phyloP scores from a whole-genome alignment of 2,329 filamentous ascomycete species.

The Graphilbum sp. region DNA sequence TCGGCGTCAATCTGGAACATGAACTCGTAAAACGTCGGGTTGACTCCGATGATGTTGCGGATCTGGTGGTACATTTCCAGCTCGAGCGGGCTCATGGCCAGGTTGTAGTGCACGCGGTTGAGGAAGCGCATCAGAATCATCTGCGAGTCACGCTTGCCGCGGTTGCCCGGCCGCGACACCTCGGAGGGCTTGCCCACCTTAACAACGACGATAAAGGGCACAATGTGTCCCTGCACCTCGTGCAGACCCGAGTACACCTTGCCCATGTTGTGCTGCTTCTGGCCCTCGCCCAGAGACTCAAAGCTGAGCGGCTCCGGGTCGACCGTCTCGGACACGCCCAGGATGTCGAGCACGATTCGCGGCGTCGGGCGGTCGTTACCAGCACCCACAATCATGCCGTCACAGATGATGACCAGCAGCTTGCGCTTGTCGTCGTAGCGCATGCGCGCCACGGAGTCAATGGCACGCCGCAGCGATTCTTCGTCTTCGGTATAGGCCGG shows the following conservation, averaged over 20 bases:
- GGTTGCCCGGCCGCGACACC: conserved; percentile 85
- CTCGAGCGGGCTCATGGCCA: conserved; percentile 89
- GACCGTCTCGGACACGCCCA: conserved; percentile 83
- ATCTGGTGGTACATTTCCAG: conserved; percentile 98
- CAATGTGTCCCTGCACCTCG: conserved; percentile 94
- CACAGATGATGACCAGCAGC: conserved; percentile 78
- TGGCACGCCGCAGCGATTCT: conserved; percentile 88
- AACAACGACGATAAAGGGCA: conserved; percentile 90
- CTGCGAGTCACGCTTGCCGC: conserved; percentile 98
- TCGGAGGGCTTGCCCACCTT: conserved; percentile 98
- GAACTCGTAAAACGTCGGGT: conserved; percentile 96
- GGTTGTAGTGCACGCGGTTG: conserved; percentile 95
- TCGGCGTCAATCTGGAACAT: conserved; percentile 94
- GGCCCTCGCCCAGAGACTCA: conserved; percentile 85
- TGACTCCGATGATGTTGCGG: conserved; percentile 95
- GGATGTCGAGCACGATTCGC: conserved; percentile 88
- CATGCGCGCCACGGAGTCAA: conserved; percentile 91
- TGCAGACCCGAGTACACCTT: conserved; percentile 97
- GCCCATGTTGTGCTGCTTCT: conserved; percentile 98
- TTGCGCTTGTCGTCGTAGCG: conserved; percentile 97
- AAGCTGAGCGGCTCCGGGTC: conserved; percentile 95
- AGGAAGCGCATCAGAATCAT: conserved; percentile 98
- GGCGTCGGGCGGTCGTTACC: conserved; percentile 94
- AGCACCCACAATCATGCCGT: conserved; percentile 99
- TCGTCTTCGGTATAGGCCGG: conserved; percentile 98